Evolutionary conservation across 2,329 filamentous ascomycete species (phyloP).

Genomic region (Ascosphaera apis): DNA sequence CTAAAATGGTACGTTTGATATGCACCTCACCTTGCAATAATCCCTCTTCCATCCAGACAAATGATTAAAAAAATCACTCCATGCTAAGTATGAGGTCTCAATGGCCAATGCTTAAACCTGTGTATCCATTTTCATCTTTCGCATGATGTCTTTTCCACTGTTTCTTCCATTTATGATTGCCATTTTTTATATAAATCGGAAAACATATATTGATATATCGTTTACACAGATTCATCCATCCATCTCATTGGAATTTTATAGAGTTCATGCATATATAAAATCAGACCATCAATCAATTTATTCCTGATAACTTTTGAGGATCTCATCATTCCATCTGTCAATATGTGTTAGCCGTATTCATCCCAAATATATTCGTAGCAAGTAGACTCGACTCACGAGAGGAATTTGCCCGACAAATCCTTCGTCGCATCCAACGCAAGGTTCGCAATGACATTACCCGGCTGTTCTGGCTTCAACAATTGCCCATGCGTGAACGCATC

Average conservation of each 20-base stretch:
- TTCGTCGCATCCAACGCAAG: slow-evolving; percentile 42
- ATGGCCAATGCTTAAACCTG: slow-evolving; percentile 28
- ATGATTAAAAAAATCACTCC: slow-evolving; percentile 36
- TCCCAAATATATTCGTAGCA: not conserved
- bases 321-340: slow-evolving; percentile 8
- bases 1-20: not conserved
- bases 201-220: slow-evolving; percentile 6
- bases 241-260: too few relatives aligned
- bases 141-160: slow-evolving; percentile 23
- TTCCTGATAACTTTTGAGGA: slow-evolving; percentile 6
- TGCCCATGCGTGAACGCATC: slow-evolving; percentile 45
- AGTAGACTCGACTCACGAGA: slow-evolving; percentile 15
- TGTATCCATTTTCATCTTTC: slow-evolving; percentile 44
- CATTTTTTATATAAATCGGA: slow-evolving; percentile 5
- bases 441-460: slow-evolving; percentile 65
- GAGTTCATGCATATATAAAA: too few relatives aligned
- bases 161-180: slow-evolving; percentile 1
- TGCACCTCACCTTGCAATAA: slow-evolving; percentile 4
- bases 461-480: slow-evolving; percentile 59
- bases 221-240: too few relatives aligned
- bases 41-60: slow-evolving; percentile 8
- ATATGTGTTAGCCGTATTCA: not conserved
- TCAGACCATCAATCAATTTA: too few relatives aligned
- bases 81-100: slow-evolving; percentile 36
- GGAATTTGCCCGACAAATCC: slow-evolving; percentile 51